A percentile compares a stretch with the other conserved stretches of the same genome.
Conservation (phyloP, 2,329 filamentous ascomycete genomes). For the Aphanoascus verrucosus region DNA sequence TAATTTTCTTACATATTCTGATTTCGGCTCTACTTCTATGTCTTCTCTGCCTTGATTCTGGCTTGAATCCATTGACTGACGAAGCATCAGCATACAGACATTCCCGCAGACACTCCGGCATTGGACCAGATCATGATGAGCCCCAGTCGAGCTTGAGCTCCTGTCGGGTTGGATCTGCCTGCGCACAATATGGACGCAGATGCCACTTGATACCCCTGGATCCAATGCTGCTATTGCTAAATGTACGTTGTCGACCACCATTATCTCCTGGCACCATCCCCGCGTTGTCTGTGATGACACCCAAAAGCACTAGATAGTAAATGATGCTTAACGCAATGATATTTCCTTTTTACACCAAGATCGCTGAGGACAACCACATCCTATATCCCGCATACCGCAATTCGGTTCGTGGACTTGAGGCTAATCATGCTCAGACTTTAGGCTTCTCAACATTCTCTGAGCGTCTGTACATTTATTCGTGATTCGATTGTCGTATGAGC, state of each 20-base stretch:
- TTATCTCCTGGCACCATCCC: neutral
- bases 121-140: neutral
- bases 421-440: slow-evolving; percentile 1
- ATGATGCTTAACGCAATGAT: slow-evolving; percentile 51
- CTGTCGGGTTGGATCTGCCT: too few relatives aligned
- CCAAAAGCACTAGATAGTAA: slow-evolving; percentile 57
- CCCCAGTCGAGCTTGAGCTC: neutral
- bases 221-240: neutral
- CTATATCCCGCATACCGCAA: slow-evolving; percentile 10
- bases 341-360: slow-evolving; percentile 53
- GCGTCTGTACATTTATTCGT: too few relatives aligned
- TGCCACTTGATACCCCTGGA: too few relatives aligned
- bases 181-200: too few relatives aligned
- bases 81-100: neutral
- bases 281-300: slow-evolving; percentile 52
- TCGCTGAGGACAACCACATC: slow-evolving; percentile 47
- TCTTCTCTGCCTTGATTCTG: neutral
- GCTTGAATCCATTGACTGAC: neutral
- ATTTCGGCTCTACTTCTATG: slow-evolving; percentile 29
- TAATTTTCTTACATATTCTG: slow-evolving; percentile 99
- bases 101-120: neutral
- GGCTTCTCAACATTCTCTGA: too few relatives aligned
- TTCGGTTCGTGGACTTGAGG: neutral
- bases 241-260: slow-evolving; percentile 2
- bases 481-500: too few relatives aligned